Conservation (phyloP, 306 rosid genomes). For the Cicer chorassanicum region DNA sequence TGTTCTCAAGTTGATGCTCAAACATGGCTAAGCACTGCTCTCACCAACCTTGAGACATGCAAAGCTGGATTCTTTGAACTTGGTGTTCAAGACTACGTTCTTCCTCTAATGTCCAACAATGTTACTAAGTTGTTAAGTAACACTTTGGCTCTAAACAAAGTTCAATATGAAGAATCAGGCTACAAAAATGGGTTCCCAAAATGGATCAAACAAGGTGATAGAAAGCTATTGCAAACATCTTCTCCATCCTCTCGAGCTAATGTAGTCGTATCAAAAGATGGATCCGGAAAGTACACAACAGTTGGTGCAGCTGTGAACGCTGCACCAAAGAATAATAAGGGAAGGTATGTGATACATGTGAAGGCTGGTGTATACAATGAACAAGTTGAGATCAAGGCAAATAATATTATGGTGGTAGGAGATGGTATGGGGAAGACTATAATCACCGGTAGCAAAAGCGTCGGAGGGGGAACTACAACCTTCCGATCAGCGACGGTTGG, state of each 20-base stretch:
- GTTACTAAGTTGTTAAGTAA: slow-evolving; percentile 69
- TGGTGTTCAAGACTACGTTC: slow-evolving; percentile 51
- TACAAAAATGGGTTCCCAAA: slow-evolving; percentile 60
- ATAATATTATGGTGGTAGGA: slow-evolving; percentile 70
- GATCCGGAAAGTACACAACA: slow-evolving; percentile 65
- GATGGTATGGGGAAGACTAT: slow-evolving; percentile 78
- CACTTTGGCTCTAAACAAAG: slow-evolving; percentile 64
- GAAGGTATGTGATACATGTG: slow-evolving; percentile 70
- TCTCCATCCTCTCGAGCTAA: slow-evolving; percentile 51
- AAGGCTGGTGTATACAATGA: slow-evolving; percentile 71
- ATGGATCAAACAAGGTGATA: slow-evolving; percentile 71
- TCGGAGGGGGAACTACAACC: slow-evolving; percentile 73
- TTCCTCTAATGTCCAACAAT: slow-evolving; percentile 62
- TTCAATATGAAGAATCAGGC: slow-evolving; percentile 37
- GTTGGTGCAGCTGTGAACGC: slow-evolving; percentile 57
- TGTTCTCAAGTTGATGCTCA: slow-evolving; percentile 58
- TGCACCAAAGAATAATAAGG: slow-evolving; percentile 50
- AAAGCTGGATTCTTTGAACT: slow-evolving; percentile 59
- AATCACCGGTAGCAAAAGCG: slow-evolving; percentile 77
- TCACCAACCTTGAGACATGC: slow-evolving; percentile 72
- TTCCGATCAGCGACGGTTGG: slow-evolving; percentile 86
- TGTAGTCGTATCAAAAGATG: slow-evolving; percentile 67
- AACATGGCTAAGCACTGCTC: slow-evolving; percentile 75
- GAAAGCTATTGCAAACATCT: slow-evolving; percentile 61
- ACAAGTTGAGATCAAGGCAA: slow-evolving; percentile 56